A percentile compares a stretch with the other conserved stretches of the same genome.
Evolutionary conservation across 257 asterid genomes (phyloP).

Genomic region (Prunella vulgaris): DNA sequence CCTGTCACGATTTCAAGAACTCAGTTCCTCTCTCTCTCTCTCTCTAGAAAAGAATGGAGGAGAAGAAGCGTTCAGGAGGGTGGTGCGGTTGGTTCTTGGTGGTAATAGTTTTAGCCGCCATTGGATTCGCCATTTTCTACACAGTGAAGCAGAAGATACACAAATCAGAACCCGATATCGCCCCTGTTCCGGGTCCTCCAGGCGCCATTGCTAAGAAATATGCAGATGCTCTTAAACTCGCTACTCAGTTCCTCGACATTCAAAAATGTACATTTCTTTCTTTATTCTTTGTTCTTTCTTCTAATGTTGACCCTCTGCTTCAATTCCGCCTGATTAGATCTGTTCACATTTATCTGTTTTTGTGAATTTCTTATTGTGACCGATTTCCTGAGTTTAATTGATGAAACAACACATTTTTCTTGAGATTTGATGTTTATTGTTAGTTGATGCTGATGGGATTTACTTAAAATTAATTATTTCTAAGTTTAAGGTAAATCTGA

Average conservation of each 20-base stretch:
- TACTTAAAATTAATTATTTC: too few relatives aligned
- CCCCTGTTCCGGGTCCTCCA: constrained; percentile 92
- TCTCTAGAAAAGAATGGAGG: constrained; percentile 36
- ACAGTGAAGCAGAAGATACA: constrained; percentile 38
- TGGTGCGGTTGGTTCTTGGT: constrained; percentile 80
- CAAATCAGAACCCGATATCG: constrained; percentile 40
- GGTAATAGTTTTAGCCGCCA: constrained; percentile 49
- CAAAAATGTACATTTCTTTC: constrained; percentile 56
- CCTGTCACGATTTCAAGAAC: neutral
- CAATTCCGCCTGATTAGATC: constrained; percentile 18
- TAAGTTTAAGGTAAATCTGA: too few relatives aligned
- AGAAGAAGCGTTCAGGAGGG: constrained; percentile 45
- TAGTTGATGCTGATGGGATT: too few relatives aligned
- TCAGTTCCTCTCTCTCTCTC: neutral
- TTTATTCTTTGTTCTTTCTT: too few relatives aligned
- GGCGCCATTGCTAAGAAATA: constrained; percentile 67
- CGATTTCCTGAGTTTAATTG: too few relatives aligned
- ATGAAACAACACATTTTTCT: too few relatives aligned
- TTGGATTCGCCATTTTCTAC: constrained; percentile 50
- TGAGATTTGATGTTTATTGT: too few relatives aligned
- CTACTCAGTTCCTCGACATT: constrained; percentile 79
- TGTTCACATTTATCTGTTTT: constrained; percentile 11
- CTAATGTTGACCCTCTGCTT: neutral
- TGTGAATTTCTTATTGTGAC: too few relatives aligned
- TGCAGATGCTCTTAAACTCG: constrained; percentile 70